Base-by-base conservation (phyloP, 768 basidiomycete genomes). In the Lactarius akahatsu region DNA sequence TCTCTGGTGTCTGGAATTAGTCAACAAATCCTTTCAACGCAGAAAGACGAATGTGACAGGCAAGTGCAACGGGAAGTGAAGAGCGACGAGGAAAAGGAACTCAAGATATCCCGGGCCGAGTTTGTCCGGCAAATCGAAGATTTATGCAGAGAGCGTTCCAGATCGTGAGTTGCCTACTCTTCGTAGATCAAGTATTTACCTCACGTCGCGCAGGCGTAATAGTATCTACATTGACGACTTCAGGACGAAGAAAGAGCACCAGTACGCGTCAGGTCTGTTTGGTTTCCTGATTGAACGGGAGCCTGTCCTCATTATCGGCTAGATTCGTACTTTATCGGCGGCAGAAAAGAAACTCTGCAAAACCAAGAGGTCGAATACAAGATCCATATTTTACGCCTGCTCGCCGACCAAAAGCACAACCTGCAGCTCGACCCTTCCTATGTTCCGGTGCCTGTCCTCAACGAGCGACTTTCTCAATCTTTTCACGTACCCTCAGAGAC, bases 391-490 rank as follows among this genome's bases (percentile, higher is more conserved):
- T 50, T 71, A 16, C 55, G 60, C 18, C 28, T 69, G 4, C 63
- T 38, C 9, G 26, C 68, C 5, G 68, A 69, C 0, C 47, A 71
- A 28, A 57, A 18, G 36, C 65, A 71, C 56, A 57, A 57, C 13
- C 16, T 69, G 41, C 70, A 66, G 30, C 64, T 71, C 10, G 68
- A 71, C 32, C 43, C 64, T 10, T 60, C 54, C 9, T 69, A 61
- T 36, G 59, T 71, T 18, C 68, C 70, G 0, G 59, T 40, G 3
- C 70, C 68, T 5, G 20, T 40, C 3, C n/a, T 66, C 0, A 61
- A 59, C 23, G n/a, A 63, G 1, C 63, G 62, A 9, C 56, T 66
- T 28, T 66, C 57, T 20, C 61, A 66, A 18, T 43, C 54, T 4
- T 71, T 71, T n/a, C 38, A 40, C 13, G 16, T 64, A 11, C 50